phyloP scores from a whole-genome alignment of 2,329 filamentous ascomycete species.

The Aspergillus alliaceus region DNA sequence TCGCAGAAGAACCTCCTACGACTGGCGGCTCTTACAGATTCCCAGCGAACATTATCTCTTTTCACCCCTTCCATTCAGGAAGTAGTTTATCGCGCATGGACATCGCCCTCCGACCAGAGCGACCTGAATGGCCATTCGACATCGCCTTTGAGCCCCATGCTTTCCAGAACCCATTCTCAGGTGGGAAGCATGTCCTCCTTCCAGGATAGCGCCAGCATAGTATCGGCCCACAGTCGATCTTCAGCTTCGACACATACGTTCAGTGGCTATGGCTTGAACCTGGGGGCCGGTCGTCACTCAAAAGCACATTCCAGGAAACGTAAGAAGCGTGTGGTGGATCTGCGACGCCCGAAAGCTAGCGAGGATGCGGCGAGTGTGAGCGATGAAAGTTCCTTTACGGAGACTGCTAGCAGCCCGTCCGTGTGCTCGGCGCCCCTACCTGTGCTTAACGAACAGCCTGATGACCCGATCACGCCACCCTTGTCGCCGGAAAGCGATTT shows the following conservation, averaged over 20 bases:
- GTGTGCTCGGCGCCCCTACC: slow-evolving; percentile 55
- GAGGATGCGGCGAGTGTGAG: slow-evolving; percentile 44
- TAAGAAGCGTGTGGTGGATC: slow-evolving; percentile 51
- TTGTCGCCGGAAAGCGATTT: slow-evolving; percentile 43
- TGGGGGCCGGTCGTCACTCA: slow-evolving; percentile 44
- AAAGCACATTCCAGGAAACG: slow-evolving; percentile 45
- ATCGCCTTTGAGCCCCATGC: slow-evolving; percentile 47
- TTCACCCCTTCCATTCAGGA: slow-evolving; percentile 90
- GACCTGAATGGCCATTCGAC: slow-evolving; percentile 51
- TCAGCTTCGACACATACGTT: slow-evolving; percentile 35
- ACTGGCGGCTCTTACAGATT: slow-evolving; percentile 78
- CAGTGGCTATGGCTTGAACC: slow-evolving; percentile 40
- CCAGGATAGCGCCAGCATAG: slow-evolving; percentile 68
- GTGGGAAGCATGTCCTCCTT: slow-evolving; percentile 70
- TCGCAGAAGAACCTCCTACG: slow-evolving; percentile 91
- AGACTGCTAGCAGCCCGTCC: slow-evolving; percentile 46
- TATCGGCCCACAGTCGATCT: slow-evolving; percentile 62
- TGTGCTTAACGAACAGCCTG: slow-evolving; percentile 61
- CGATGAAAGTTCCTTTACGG: slow-evolving; percentile 43
- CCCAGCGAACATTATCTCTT: slow-evolving; percentile 84
- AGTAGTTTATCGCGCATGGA: slow-evolving; percentile 90
- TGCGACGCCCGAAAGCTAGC: slow-evolving; percentile 43
- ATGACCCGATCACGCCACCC: slow-evolving; percentile 56
- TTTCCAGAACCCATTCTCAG: slow-evolving; percentile 66
- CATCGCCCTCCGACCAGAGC: slow-evolving; percentile 70